These are phyloP conservation scores for Setaria italica DNA, from an alignment of 202 grass and related monocot species.

Conservation along the genomic window DNA sequence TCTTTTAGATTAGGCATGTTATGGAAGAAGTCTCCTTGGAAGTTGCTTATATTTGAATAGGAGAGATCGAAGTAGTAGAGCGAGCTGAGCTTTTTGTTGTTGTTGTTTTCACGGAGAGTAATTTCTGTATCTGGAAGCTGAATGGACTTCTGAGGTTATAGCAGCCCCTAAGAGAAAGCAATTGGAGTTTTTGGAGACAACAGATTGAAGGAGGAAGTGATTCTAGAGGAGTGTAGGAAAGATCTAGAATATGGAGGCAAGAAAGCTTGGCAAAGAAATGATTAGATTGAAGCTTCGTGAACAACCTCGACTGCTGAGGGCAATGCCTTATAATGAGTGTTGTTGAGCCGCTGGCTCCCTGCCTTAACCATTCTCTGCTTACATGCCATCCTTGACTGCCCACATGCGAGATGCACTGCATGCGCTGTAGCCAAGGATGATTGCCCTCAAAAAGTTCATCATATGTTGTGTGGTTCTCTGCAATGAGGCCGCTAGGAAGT, in stretches of 20 bases:
- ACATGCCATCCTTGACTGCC: neutral
- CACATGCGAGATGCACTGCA: conserved; percentile 3
- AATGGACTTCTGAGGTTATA: no score
- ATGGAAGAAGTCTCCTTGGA: no score
- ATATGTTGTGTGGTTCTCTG: neutral
- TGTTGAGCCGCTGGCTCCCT: neutral
- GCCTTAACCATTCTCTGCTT: neutral
- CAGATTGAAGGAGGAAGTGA: no score
- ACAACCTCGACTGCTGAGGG: neutral
- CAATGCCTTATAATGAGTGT: conserved; percentile 6
- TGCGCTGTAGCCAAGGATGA: neutral
- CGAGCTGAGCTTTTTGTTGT: no score
- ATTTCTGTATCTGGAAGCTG: no score
- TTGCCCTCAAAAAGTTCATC: neutral
- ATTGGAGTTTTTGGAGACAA: no score
- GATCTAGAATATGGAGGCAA: conserved; percentile 23
- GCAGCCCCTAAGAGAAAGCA: no score
- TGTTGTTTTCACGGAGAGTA: no score
- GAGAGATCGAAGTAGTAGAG: no score
- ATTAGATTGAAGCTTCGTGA: neutral
- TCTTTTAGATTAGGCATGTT: no score
- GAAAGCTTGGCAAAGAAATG: neutral
- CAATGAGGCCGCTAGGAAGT: neutral
- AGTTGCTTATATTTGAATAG: no score
- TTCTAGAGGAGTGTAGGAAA: conserved; percentile 44